These are phyloP conservation scores for Suillus subluteus DNA, from an alignment of 768 basidiomycete species.

Conservation along the genomic window DNA sequence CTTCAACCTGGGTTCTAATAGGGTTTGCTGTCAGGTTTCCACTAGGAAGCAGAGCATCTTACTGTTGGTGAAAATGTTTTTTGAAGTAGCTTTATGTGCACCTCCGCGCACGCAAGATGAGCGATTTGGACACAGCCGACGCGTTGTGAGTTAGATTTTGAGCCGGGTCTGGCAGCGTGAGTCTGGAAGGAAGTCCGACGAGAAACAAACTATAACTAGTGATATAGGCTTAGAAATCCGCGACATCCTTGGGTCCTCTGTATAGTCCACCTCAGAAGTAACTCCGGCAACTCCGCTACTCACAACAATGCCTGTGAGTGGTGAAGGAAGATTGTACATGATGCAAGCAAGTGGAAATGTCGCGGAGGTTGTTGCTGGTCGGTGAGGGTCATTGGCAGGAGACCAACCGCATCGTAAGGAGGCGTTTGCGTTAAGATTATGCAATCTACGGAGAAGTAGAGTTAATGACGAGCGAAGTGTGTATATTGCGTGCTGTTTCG, in stretches of 20 bases:
- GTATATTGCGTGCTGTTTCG: not conserved
- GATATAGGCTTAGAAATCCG: no score
- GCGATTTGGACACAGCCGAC: conserved; percentile 32
- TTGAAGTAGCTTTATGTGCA: no score
- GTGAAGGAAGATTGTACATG: conserved; percentile 55
- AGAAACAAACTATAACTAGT: no score
- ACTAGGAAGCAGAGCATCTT: no score
- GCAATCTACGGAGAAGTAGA: not conserved
- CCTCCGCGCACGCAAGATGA: no score
- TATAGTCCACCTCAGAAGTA: no score
- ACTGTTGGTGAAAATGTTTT: no score
- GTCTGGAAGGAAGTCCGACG: no score
- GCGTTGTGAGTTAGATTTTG: conserved; percentile 71
- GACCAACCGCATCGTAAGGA: conserved; percentile 76
- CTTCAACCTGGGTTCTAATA: conserved; percentile 59
- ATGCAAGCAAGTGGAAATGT: conserved; percentile 79
- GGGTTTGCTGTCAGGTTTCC: conserved; percentile 54
- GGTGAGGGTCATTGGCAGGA: conserved; percentile 63
- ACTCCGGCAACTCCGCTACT: no score
- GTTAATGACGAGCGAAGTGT: not conserved
- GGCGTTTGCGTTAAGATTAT: conserved; percentile 52
- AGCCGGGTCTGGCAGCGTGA: conserved; percentile 52
- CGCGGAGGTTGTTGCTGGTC: conserved; percentile 31
- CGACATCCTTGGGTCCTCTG: no score
- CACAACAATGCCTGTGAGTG: no score